Evolutionary conservation across 2,329 filamentous ascomycete genomes (phyloP).

Genomic region (Dactylellina cionopaga): DNA sequence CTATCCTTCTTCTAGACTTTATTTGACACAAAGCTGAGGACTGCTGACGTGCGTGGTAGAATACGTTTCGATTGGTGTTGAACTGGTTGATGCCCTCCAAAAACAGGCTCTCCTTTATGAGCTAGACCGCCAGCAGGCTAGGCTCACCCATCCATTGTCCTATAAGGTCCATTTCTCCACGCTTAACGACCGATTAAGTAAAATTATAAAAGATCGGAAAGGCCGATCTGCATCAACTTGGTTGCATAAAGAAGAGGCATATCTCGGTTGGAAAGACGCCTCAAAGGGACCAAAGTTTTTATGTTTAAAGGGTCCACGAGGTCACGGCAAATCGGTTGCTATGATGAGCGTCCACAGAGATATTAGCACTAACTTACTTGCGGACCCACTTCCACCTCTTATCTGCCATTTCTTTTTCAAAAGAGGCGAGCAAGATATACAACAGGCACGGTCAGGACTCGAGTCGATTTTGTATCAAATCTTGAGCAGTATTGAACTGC

Average conservation of each 20-base stretch:
- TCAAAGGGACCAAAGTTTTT: background rate
- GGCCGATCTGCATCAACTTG: background rate
- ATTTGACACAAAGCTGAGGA: background rate
- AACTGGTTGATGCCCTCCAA: background rate
- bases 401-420: constrained; percentile 40
- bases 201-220: constrained; percentile 12
- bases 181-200: constrained; percentile 6
- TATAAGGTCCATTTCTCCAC: constrained; percentile 11
- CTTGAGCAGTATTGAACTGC: constrained; percentile 9
- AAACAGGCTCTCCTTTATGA: background rate
- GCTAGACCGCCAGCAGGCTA: constrained; percentile 4
- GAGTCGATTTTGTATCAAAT: constrained; percentile 32
- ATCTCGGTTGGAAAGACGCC: constrained; percentile 2
- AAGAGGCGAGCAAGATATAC: constrained; percentile 34
- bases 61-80: background rate
- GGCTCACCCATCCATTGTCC: background rate
- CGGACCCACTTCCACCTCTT: background rate
- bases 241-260: constrained; percentile 15
- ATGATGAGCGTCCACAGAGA: constrained; percentile 28
- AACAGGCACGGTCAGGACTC: constrained; percentile 16
- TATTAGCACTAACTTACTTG: background rate
- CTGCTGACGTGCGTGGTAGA: too few species aligned
- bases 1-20: background rate
- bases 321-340: constrained; percentile 18
- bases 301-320: constrained; percentile 11